These are phyloP conservation scores for Claviceps sp. DNA, from an alignment of 2,329 filamentous ascomycete species.

Conservation along the genomic window DNA sequence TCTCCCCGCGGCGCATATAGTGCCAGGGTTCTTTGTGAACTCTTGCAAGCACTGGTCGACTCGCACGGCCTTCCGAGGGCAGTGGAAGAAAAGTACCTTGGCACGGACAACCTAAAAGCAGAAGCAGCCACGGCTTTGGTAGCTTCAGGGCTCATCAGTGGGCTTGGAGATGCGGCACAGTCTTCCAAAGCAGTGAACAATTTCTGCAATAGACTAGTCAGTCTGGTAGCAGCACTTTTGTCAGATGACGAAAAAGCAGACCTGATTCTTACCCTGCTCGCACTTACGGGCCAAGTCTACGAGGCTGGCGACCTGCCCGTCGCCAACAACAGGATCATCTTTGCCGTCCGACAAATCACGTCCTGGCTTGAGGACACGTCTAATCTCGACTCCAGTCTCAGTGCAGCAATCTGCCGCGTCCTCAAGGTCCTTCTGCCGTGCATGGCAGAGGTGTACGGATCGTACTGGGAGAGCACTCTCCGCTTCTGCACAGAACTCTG, in stretches of 20 bases:
- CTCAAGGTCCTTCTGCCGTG: constrained; percentile 53
- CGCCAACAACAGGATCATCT: constrained; percentile 58
- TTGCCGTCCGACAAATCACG: constrained; percentile 67
- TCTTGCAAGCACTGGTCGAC: constrained; percentile 34
- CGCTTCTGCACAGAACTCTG: constrained; percentile 46
- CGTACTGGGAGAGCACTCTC: constrained; percentile 64
- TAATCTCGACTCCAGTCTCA: constrained; percentile 28
- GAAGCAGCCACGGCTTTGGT: constrained; percentile 32
- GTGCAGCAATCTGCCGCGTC: constrained; percentile 39
- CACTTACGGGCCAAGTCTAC: constrained; percentile 38
- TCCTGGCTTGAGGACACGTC: constrained; percentile 49
- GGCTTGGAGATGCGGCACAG: constrained; percentile 36
- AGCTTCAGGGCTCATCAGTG: constrained; percentile 35
- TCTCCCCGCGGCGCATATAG: constrained; percentile 36
- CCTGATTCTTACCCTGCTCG: constrained; percentile 38
- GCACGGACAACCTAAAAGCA: constrained; percentile 32
- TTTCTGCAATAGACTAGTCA: constrained; percentile 46
- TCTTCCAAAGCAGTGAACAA: constrained; percentile 35
- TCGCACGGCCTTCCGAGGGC: constrained; percentile 29
- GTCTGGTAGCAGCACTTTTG: constrained; percentile 41
- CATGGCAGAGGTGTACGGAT: constrained; percentile 72
- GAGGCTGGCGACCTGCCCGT: constrained; percentile 39
- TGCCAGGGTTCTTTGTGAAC: constrained; percentile 34
- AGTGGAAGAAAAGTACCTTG: constrained; percentile 34
- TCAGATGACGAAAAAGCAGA: constrained; percentile 30